Conservation (phyloP, 148 eudicot genomes). For the Polygonum aviculare region DNA sequence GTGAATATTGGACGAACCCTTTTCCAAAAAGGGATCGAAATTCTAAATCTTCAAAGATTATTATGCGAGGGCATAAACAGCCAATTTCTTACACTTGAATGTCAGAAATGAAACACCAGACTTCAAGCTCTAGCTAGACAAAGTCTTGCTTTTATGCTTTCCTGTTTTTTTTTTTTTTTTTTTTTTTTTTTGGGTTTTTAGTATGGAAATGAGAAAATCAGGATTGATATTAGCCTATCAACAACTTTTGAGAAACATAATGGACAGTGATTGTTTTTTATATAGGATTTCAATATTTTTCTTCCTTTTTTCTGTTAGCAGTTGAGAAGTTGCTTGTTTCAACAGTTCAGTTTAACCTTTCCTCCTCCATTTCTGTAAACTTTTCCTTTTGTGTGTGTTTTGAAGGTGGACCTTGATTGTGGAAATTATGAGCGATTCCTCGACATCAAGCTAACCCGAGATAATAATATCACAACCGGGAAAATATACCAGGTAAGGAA, state of each 20-base stretch:
- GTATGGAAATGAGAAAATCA: not conserved
- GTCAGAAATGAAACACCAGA: not conserved
- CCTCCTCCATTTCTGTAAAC: not conserved
- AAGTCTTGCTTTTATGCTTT: not conserved
- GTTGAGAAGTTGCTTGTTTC: too few species aligned
- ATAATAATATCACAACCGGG: conserved; percentile 92
- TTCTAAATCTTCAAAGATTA: not conserved
- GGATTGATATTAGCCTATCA: not conserved
- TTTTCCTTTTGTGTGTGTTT: conserved; percentile 7
- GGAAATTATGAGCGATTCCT: conserved; percentile 95
- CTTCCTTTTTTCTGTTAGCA: not conserved
- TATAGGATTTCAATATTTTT: not conserved
- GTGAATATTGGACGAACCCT: conserved; percentile 1
- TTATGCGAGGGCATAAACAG: not conserved
- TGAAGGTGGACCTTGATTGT: conserved; percentile 94
- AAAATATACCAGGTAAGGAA: conserved; percentile 73
- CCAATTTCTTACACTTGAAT: not conserved
- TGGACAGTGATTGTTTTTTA: not conserved
- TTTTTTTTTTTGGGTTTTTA: not conserved
- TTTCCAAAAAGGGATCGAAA: not conserved
- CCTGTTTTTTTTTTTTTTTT: not conserved
- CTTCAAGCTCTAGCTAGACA: not conserved
- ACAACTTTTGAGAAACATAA: not conserved
- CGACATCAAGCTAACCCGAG: conserved; percentile 72
- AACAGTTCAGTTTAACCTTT: not conserved